These are phyloP conservation scores for Aspergillus sclerotioniger DNA, from an alignment of 495 filamentous ascomycete genomes.

Conservation along the genomic window DNA sequence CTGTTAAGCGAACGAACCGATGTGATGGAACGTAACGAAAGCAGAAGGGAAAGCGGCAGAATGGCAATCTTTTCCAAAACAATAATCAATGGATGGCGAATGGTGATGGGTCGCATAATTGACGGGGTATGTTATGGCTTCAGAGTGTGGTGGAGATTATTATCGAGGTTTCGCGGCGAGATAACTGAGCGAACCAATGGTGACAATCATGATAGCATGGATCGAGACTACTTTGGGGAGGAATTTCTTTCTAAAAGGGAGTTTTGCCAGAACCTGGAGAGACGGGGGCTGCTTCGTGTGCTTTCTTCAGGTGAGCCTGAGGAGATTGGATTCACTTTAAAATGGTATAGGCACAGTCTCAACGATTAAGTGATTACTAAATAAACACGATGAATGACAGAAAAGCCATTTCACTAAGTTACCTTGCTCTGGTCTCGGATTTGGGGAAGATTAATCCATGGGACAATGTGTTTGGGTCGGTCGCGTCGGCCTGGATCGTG, in stretches of 20 bases:
- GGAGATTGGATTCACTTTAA: constrained; percentile 18
- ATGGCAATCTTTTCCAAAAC: background rate
- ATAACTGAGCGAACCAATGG: background rate
- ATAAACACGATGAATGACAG: too few relatives aligned
- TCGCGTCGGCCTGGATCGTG: too few relatives aligned
- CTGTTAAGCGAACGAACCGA: constrained; percentile 10
- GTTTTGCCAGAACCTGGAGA: constrained; percentile 20
- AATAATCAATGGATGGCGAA: background rate
- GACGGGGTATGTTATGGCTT: background rate
- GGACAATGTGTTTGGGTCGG: too few relatives aligned
- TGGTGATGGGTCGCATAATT: background rate
- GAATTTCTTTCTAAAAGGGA: constrained; percentile 10
- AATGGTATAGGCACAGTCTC: constrained; percentile 10
- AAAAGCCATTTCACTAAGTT: too few relatives aligned
- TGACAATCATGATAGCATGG: background rate
- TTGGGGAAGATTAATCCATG: too few relatives aligned
- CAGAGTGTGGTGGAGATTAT: background rate
- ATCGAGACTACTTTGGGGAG: background rate
- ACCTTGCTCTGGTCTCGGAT: too few relatives aligned
- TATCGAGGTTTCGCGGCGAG: background rate
- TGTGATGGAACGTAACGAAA: too few relatives aligned
- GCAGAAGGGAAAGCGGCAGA: too few relatives aligned
- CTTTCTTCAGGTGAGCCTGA: constrained; percentile 22
- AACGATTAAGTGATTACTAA: background rate
- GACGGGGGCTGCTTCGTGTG: constrained; percentile 20